These are phyloP conservation scores for Ilex paraguariensis DNA, from an alignment of 305 asterid genomes.

Conservation along the genomic window DNA sequence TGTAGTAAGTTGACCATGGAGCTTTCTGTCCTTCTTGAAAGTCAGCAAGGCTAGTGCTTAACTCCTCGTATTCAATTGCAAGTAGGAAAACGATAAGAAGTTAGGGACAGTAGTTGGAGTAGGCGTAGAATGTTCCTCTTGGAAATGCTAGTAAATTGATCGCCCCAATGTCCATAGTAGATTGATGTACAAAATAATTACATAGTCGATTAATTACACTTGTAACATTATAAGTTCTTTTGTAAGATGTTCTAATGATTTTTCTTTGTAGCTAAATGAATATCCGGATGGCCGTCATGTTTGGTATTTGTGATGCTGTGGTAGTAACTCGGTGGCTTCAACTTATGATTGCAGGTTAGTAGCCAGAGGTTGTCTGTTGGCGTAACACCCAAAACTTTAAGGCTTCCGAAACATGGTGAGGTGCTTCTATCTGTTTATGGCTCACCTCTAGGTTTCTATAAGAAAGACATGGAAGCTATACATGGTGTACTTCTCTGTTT, in stretches of 20 bases:
- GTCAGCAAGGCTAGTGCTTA: background rate
- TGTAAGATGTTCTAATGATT: background rate
- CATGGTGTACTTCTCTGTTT: conserved; percentile 40
- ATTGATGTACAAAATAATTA: background rate
- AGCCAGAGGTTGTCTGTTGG: conserved; percentile 65
- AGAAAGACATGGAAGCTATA: conserved; percentile 95
- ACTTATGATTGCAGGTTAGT: conserved; percentile 40
- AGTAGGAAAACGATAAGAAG: background rate
- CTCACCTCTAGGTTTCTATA: conserved; percentile 87
- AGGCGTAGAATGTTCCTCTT: background rate
- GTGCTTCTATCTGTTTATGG: conserved; percentile 87
- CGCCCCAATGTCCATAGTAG: background rate
- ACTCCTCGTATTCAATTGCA: background rate
- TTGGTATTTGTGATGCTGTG: background rate
- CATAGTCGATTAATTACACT: background rate
- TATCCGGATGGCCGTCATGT: background rate
- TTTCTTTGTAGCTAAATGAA: background rate
- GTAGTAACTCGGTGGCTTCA: background rate
- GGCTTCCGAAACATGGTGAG: conserved; percentile 86
- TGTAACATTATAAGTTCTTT: background rate
- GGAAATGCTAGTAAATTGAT: background rate
- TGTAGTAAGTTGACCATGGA: background rate
- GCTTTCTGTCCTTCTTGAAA: background rate
- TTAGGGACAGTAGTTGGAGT: background rate
- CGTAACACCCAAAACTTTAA: conserved; percentile 66